Evolutionary conservation across 768 basidiomycete species (phyloP).

Genomic region (Xerocomus potaroensis): DNA sequence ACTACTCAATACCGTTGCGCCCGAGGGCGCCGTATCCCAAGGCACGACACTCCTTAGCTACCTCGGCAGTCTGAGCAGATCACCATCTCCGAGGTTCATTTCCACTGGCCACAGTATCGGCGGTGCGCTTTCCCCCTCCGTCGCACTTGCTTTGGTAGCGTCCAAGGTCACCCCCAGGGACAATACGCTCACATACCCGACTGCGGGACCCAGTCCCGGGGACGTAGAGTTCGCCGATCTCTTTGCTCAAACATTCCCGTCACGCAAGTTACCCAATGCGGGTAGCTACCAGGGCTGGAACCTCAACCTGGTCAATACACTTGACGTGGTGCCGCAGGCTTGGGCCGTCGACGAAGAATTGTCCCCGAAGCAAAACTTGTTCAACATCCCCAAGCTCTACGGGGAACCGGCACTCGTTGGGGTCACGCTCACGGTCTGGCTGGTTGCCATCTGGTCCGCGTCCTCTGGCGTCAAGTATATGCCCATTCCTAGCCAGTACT

Average conservation of each 20-base stretch:
- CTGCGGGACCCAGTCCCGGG: neutral
- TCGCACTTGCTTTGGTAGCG: neutral
- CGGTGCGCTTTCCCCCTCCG: neutral
- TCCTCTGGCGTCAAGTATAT: neutral
- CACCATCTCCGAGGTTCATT: neutral
- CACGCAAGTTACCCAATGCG: neutral
- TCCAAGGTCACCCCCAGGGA: neutral
- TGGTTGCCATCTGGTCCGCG: neutral
- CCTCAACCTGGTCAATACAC: neutral
- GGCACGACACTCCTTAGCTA: constrained; percentile 1
- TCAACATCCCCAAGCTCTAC: neutral
- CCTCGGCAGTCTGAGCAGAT: neutral
- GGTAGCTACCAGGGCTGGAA: neutral
- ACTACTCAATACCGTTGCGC: neutral
- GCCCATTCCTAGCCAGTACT: neutral
- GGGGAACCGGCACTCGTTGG: neutral
- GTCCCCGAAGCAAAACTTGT: neutral
- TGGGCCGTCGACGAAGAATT: neutral
- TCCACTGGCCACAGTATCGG: constrained; percentile 4
- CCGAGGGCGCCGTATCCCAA: neutral
- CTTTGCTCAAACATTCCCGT: neutral
- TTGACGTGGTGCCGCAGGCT: neutral
- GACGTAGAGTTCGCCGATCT: neutral
- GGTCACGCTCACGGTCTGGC: neutral
- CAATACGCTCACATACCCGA: no score